Base-by-base conservation (phyloP, 768 basidiomycete species). In the Glaciozyma martinii region DNA sequence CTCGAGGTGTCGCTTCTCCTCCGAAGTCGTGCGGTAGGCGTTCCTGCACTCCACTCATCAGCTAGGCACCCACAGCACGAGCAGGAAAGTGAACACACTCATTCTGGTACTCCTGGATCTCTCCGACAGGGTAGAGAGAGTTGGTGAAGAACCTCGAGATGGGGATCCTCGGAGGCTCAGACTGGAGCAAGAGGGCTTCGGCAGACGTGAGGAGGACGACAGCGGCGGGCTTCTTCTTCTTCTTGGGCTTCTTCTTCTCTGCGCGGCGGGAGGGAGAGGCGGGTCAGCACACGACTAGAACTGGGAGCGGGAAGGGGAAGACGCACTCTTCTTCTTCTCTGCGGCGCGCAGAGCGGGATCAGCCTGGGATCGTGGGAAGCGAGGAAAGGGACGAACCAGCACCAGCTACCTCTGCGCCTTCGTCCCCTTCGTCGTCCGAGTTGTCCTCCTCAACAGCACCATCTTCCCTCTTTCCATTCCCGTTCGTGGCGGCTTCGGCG, bases 81-180 rank as follows among this genome's bases (percentile, higher is more conserved):
- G 2, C 10, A 23, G 13, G 16, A n/a, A 43, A 15, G 23, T 32
- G 53, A 16, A 82, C 90, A 70, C 73, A 95, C 92, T 93, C 89
- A 77, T 92, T 83, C 74, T 85, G 86, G 80, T 98, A 99, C 54
- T 87, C 85, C 63, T 91, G 86, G 59, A 90, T 81, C 79, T 98
- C 88, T 46, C 93, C 95, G 72, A 88, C 88, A 3, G 93, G 92
- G 78, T 86, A 98, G 32, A 84, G 78, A 23, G 89, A 90, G 75
- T 82, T 82, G 13, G 86, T 82, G 79, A 88, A 98, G 61, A 98
- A 82, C 76, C 90, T 93, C 71, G 87, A 87, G 66, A 99, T 76
- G 10, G 89, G 90, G 25, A 94, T 80, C 32, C 89, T 82, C 33
- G 95, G 95, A n/a, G 95, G 95, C 44, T 94, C 91, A n/a, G 83